Evolutionary conservation across 495 filamentous ascomycete species (phyloP), one percentile per base, ranked within the genome.

Genomic region (Penicillium ucsense): DNA sequence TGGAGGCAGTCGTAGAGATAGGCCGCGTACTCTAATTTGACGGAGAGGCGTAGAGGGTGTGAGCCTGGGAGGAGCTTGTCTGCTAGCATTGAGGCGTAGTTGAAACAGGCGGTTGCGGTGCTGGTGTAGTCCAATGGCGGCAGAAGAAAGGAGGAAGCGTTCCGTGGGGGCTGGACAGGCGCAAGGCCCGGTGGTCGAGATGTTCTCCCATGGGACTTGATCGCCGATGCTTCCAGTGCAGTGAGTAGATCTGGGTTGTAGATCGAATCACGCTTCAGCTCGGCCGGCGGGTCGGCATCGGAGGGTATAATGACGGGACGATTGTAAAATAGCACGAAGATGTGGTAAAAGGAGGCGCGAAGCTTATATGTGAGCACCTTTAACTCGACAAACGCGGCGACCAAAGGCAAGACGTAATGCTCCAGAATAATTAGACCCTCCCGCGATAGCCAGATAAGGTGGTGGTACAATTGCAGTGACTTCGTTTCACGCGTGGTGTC

Each of bases 301-400:
- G 69, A 56, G 11, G 70, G 64, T 41, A 72, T 73, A 50, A 83
- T 63, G 4, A 74, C 68, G 6, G 82, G 82, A 41, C 81, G 71
- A 65, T 96, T 95, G 69, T 95, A 88, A 61, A 95, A 98, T 10
- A 96, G 76, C 43, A 95, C 94, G 60, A 94, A 95, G 49, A 98
- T 88, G 68, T 98, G 92, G 56, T 92, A 91, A 57, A 96, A 95
- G 29, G 84, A 89, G 5, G 94, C 92, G 48, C 88, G 82, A 20
- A 98, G 77, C 67, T 97, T 98, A 66, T 85, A 85, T 6, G 86
- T 81, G 43, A 98, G 78, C 7, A 97, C 89, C 54, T 88, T 88
- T 20, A 89, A 77, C 63, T 86, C 90, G 55, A 81, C 65, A 54
- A 80, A 83, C 35, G 75, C 70, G 28, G 77, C 71, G 0, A 89